A percentile compares a stretch with the other conserved stretches of the same genome.
Conservation (phyloP, 164 flowering plant species). For the Liriodendron chinense region DNA sequence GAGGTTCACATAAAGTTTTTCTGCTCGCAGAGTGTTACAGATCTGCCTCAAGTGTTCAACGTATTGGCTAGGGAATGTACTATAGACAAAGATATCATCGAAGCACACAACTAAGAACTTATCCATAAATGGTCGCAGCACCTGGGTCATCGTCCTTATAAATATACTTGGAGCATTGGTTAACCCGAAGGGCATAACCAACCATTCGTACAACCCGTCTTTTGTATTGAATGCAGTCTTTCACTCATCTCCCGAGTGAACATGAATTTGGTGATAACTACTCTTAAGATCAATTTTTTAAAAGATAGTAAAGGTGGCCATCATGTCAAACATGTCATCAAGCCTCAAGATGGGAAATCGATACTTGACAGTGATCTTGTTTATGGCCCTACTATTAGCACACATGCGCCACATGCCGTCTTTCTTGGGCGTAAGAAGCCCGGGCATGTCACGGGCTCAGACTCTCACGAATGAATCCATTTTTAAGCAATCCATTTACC, state of each 20-base stretch:
- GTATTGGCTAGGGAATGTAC: neutral
- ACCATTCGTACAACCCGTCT: neutral
- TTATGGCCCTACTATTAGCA: neutral
- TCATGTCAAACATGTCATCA: neutral
- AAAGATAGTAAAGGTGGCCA: neutral
- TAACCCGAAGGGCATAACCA: neutral
- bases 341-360: neutral
- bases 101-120: neutral
- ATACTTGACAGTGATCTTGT: slow-evolving; percentile 4
- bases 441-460: slow-evolving; percentile 1
- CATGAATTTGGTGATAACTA: too few relatives aligned
- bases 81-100: slow-evolving; percentile 7
- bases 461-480: slow-evolving; percentile 9
- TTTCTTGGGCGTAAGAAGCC: neutral
- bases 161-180: slow-evolving; percentile 5
- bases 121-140: neutral
- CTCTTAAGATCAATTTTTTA: neutral
- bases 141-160: neutral
- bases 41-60: too few relatives aligned
- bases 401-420: slow-evolving; percentile 1
- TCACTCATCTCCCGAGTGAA: neutral
- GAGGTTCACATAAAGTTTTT: too few relatives aligned
- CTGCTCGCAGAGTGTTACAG: too few relatives aligned
- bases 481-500: neutral
- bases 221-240: neutral